A percentile compares a stretch with the other conserved stretches of the same genome.
Conservation (phyloP, 495 filamentous ascomycete genomes). For the Neohortaea acidophila region DNA sequence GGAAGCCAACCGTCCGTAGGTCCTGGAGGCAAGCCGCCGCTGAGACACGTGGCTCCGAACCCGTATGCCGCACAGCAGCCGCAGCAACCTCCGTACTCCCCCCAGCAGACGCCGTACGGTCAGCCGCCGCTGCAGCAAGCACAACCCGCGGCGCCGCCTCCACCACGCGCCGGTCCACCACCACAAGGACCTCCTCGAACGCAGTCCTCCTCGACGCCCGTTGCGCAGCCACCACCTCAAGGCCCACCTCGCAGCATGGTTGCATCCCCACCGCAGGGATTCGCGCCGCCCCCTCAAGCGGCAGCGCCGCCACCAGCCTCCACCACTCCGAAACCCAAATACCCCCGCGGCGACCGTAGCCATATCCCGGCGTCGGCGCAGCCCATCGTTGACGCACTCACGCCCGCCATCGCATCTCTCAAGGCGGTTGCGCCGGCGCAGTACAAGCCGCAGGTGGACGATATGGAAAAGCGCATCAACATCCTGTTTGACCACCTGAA, state of each 20-base stretch:
- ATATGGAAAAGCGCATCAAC: slow-evolving; percentile 80
- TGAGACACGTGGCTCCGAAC: slow-evolving; percentile 25
- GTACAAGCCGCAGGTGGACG: slow-evolving; percentile 73
- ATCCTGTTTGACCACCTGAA: slow-evolving; percentile 93
- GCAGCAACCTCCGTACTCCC: slow-evolving; percentile 31
- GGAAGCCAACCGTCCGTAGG: slow-evolving; percentile 20
- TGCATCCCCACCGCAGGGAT: neutral
- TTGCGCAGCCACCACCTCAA: slow-evolving; percentile 22
- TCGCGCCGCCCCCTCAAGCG: neutral
- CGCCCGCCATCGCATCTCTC: slow-evolving; percentile 71
- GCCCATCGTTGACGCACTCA: slow-evolving; percentile 68
- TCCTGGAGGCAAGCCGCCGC: slow-evolving; percentile 15
- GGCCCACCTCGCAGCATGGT: slow-evolving; percentile 9
- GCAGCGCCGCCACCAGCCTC: neutral
- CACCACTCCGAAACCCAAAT: slow-evolving; percentile 3
- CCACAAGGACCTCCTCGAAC: slow-evolving; percentile 17
- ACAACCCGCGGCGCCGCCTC: neutral
- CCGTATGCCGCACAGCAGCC: slow-evolving; percentile 23
- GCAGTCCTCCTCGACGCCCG: slow-evolving; percentile 12
- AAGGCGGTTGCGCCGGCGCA: slow-evolving; percentile 63
- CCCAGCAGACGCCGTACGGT: slow-evolving; percentile 1
- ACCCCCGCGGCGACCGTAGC: slow-evolving; percentile 55
- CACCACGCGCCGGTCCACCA: slow-evolving; percentile 5
- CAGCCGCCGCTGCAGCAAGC: neutral
- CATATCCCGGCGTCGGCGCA: slow-evolving; percentile 67